Evolutionary conservation across 768 basidiomycete species (phyloP), one percentile per base, ranked within the genome.

Genomic region (Leccinum pellstonianum): DNA sequence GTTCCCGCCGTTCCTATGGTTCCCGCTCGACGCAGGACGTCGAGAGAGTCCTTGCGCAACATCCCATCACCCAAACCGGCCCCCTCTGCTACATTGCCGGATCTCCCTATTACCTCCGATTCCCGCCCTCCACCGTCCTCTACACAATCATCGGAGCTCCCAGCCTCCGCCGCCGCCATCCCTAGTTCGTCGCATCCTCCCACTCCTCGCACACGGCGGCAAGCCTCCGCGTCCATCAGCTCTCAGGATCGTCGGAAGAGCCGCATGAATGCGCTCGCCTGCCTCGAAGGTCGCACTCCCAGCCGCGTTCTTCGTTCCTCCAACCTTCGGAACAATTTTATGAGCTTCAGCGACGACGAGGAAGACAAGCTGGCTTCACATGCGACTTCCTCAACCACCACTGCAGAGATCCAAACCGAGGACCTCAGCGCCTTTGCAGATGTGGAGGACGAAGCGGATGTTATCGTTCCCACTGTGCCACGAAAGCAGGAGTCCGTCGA

Each of bases 301-400:
- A 59, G 62, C 58, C 70, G 70, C 21, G 58, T 66, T 6, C 52
- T 67, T 1, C 53, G 66, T 29, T n/a, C 56, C 29, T 57, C 62
- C 58, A 48, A 41, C 55, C 56, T 60, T 14, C 70, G 74, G 52
- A 66, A 70, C 29, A 86, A 87, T 68, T 88, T 88, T 64, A 88
- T 87, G 83, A 84, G 77, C 74, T 82, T 86, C 80, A 81, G 77
- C 54, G 87, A 88, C 63, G 86, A 87, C 60, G 86, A 86, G 23
- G 81, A 81, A 52, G 81, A 80, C 5, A 77, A 73, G 9, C 54
- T 64, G 5, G 49, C 55, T 0, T 56, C 60, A 3, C 57, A 47
- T 50, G 65, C 11, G 1, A 4, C 33, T 54, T 27, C 23, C 57
- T 43, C 15, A 59, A 55, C 46, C 60, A 64, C 33, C 54, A 63